Base-by-base conservation (phyloP, 257 asterid species). In the Solanum gandarillasii region DNA sequence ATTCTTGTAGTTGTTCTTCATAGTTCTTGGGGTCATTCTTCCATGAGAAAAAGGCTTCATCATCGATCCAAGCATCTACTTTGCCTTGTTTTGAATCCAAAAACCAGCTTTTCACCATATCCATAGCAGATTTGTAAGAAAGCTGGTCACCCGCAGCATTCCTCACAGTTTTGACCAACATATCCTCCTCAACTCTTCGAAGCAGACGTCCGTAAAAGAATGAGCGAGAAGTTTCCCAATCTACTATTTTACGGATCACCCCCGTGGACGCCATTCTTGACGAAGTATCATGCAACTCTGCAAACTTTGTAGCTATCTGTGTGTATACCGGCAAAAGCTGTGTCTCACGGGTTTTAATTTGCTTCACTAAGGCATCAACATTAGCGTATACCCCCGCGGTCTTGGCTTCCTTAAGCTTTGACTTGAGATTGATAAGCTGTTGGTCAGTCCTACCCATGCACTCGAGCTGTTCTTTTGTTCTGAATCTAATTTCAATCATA, bases 371-470 rank as follows among this genome's bases (percentile, higher is more conserved):
- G 87, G 91, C 91, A 58, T 91, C 95, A 18, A 70, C 84, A 52
- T 36, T 86, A 25, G 84, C 89, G 9, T 68, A 88, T 25, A 87
- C 83, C 21, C 88, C 93, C 0, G 92, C 72, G 52, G 88, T 88
- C 89, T 82, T 91, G 20, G 90, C 97, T 88, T 94, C 96, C 83
- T 82, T 83, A 86, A 93, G 93, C 87, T 92, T 92, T 31, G 90
- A 86, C 91, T 94, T 97, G 55, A 95, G 89, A 89, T 89, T 86
- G 39, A 94, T 92, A 29, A 97, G 91, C 92, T 91, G 94, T 5
- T 93, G 94, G 87, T 97, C 99, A 5, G 94, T 95, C 93, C 99
- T 91, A 29, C 96, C 94, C 99, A 97, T 97, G 95, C 99, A 97
- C 82, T 97, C 98, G 27, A 94, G 88, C 78, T 94, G 91, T 65